Evolutionary conservation across 371 early-diverging fungal genomes (phyloP).

Genomic region (Lichtheimia ramosa): DNA sequence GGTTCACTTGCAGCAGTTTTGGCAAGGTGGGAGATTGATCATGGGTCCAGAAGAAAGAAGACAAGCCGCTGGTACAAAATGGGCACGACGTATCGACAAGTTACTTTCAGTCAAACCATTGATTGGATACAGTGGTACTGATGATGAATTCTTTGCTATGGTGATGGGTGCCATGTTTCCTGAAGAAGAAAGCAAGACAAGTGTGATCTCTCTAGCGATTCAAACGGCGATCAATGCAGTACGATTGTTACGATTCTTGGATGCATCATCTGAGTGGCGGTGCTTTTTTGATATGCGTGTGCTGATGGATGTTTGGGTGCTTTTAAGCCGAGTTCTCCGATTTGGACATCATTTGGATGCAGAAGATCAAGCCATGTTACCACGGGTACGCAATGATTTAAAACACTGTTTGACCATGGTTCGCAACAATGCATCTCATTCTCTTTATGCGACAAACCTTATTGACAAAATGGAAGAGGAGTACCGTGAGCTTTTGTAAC

Average conservation of each 20-base stretch:
- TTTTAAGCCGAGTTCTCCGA: slow-evolving; percentile 12
- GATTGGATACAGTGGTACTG: slow-evolving; percentile 25
- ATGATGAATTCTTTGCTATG: slow-evolving; percentile 22
- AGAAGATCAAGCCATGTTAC: neutral
- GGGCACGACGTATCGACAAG: slow-evolving; percentile 22
- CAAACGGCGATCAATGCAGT: slow-evolving; percentile 24
- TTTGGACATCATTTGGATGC: slow-evolving; percentile 4
- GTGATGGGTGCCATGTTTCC: slow-evolving; percentile 6
- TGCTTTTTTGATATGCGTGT: slow-evolving; percentile 34
- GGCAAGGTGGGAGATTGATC: slow-evolving; percentile 7
- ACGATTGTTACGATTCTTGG: slow-evolving; percentile 18
- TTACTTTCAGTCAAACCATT: slow-evolving; percentile 14
- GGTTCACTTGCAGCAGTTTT: neutral
- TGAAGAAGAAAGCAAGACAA: neutral
- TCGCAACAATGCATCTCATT: neutral
- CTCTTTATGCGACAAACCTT: neutral
- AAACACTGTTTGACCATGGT: slow-evolving; percentile 3
- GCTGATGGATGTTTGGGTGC: slow-evolving; percentile 26
- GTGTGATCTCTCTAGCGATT: slow-evolving; percentile 9
- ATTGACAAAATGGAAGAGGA: neutral
- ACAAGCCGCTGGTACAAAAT: slow-evolving; percentile 13
- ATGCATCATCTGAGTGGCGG: slow-evolving; percentile 1
- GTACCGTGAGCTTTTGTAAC: neutral
- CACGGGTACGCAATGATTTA: neutral
- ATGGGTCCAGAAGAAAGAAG: neutral